Conservation (phyloP, 192 early-diverging fungal genomes). For the Mortierella alpina region DNA sequence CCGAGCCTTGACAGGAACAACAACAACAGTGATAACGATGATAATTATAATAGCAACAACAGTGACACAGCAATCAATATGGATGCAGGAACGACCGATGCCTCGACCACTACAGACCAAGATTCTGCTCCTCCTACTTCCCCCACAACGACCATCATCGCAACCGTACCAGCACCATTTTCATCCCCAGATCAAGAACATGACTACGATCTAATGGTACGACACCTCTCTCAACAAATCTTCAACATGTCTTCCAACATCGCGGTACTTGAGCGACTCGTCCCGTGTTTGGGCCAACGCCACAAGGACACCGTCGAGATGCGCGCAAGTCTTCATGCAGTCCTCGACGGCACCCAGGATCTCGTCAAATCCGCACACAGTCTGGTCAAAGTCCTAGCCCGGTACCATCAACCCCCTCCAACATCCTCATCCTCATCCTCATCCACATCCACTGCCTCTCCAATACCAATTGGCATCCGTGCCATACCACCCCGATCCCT, state of each 20-base stretch:
- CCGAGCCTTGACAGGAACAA: neutral
- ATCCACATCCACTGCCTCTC: neutral
- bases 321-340: constrained; percentile 30
- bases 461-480: constrained; percentile 1
- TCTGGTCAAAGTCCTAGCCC: constrained; percentile 27
- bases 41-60: neutral
- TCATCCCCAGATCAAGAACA: constrained; percentile 29
- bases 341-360: constrained; percentile 38
- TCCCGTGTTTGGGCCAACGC: constrained; percentile 45
- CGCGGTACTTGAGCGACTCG: constrained; percentile 39
- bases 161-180: neutral
- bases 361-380: constrained; percentile 40
- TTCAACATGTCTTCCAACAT: constrained; percentile 53
- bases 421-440: neutral
- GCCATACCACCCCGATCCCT: neutral
- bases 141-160: neutral
- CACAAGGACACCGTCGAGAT: constrained; percentile 49
- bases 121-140: neutral
- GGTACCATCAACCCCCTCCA: constrained; percentile 40
- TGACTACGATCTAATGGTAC: constrained; percentile 51
- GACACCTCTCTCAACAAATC: constrained; percentile 47
- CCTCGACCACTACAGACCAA: neutral
- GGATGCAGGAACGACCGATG: neutral
- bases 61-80: constrained; percentile 11
- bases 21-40: neutral